Evolutionary conservation across 1,284 basidiomycete species (phyloP).

Genomic region (Agaricales sp.): DNA sequence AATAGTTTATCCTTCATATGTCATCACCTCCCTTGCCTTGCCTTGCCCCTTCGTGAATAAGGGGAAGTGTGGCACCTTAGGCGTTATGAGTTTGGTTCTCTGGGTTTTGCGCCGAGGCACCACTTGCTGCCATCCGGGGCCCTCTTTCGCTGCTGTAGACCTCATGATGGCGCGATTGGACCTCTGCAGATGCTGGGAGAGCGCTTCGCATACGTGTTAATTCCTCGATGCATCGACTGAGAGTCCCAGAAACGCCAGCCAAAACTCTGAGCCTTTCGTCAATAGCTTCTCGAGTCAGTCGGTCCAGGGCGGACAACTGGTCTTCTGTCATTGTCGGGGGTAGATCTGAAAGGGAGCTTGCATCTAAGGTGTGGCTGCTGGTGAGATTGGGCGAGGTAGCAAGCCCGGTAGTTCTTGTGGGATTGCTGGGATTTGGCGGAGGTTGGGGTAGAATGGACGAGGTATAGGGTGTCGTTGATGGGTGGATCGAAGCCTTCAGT

Average conservation of each 20-base stretch:
- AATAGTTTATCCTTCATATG: no score
- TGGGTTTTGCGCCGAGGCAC: no score
- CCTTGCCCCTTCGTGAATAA: no score
- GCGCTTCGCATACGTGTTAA: constrained; percentile 64
- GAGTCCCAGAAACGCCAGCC: constrained; percentile 59
- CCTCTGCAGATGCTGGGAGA: no score
- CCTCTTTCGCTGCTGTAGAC: no score
- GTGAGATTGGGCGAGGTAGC: not conserved
- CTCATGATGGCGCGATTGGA: no score
- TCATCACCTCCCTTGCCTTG: no score
- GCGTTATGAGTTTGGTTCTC: no score
- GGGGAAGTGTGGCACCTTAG: no score
- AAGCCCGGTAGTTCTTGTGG: not conserved
- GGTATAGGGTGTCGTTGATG: constrained; percentile 6
- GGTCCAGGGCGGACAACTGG: constrained; percentile 51
- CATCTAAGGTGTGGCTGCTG: not conserved
- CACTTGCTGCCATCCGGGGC: no score
- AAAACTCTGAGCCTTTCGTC: constrained; percentile 73
- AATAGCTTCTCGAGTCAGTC: constrained; percentile 64
- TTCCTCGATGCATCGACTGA: constrained; percentile 68
- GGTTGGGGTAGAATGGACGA: constrained; percentile 7
- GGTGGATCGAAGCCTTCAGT: constrained; percentile 7
- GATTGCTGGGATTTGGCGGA: constrained; percentile 3
- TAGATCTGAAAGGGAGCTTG: constrained; percentile 15
- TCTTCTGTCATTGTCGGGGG: constrained; percentile 45